phyloP scores from a whole-genome alignment of 164 flowering plant species.

The Warburgia ugandensis region DNA sequence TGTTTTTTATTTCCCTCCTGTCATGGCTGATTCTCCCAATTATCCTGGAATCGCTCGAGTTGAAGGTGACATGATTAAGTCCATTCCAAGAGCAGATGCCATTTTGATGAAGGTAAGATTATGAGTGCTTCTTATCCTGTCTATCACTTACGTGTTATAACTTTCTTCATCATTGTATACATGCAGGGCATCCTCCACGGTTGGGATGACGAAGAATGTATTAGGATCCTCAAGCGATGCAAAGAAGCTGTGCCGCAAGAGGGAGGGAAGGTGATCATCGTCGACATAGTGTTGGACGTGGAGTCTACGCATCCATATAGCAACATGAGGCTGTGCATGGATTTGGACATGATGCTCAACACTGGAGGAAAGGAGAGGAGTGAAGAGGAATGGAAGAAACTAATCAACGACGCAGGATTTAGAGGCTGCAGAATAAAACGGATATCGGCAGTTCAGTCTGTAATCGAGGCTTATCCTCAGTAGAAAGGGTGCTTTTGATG shows the following conservation, averaged over 20 bases:
- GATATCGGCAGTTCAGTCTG: constrained; percentile 26
- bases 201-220: constrained; percentile 30
- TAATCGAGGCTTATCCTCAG: constrained; percentile 17
- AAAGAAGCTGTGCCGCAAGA: constrained; percentile 24
- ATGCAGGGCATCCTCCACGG: constrained; percentile 42
- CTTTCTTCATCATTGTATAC: no score
- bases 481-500: not conserved
- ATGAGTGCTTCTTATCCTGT: no score
- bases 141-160: no score
- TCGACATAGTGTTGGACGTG: constrained; percentile 23
- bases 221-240: constrained; percentile 33
- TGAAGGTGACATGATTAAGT: constrained; percentile 19
- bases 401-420: constrained; percentile 32
- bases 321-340: constrained; percentile 7
- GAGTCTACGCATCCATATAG: not conserved
- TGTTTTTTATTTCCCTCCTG: constrained; percentile 21
- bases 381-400: constrained; percentile 34
- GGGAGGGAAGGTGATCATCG: constrained; percentile 37
- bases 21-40: constrained; percentile 13
- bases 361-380: constrained; percentile 33
- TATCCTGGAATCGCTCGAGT: constrained; percentile 7
- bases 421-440: constrained; percentile 19
- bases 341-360: constrained; percentile 31
- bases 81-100: constrained; percentile 12
- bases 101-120: not conserved